A percentile compares a stretch with the other conserved stretches of the same genome.
phyloP scores from a whole-genome alignment of 768 basidiomycete species.

The Stropharia rugosoannulata region DNA sequence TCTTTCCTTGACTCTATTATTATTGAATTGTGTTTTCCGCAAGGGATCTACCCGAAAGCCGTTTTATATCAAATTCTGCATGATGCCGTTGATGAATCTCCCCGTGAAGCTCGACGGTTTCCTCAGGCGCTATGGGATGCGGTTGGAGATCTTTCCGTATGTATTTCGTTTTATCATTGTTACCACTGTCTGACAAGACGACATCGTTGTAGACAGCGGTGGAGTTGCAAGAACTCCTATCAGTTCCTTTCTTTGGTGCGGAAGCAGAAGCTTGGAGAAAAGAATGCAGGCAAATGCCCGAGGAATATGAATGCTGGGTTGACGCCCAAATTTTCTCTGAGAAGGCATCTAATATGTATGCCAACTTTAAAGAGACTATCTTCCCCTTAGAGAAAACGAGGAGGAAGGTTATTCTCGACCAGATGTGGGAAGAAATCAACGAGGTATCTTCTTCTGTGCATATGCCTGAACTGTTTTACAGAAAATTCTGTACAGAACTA shows the following conservation, averaged over 20 bases:
- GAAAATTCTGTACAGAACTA: slow-evolving; percentile 50
- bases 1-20: slow-evolving; percentile 86
- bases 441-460: slow-evolving; percentile 36
- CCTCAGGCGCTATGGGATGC: slow-evolving; percentile 81
- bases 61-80: slow-evolving; percentile 66
- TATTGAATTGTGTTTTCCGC: slow-evolving; percentile 78
- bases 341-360: slow-evolving; percentile 49
- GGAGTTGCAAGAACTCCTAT: slow-evolving; percentile 64
- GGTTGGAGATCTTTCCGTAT: slow-evolving; percentile 77
- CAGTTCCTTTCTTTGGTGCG: slow-evolving; percentile 56
- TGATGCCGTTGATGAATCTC: slow-evolving; percentile 73
- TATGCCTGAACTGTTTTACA: not conserved
- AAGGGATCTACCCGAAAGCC: slow-evolving; percentile 62
- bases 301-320: slow-evolving; percentile 63
- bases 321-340: slow-evolving; percentile 67
- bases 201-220: slow-evolving; percentile 49
- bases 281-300: slow-evolving; percentile 51
- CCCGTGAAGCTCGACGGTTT: slow-evolving; percentile 71
- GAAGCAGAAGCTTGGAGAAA: slow-evolving; percentile 55
- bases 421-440: slow-evolving; percentile 66
- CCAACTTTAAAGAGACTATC: slow-evolving; percentile 54
- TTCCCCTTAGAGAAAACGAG: slow-evolving; percentile 59
- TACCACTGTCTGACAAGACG: not conserved
- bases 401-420: slow-evolving; percentile 47
- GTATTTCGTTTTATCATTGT: slow-evolving; percentile 11